These are phyloP conservation scores for Rhodosporidiobolus odoratus DNA, from an alignment of 768 basidiomycete genomes.

Conservation along the genomic window DNA sequence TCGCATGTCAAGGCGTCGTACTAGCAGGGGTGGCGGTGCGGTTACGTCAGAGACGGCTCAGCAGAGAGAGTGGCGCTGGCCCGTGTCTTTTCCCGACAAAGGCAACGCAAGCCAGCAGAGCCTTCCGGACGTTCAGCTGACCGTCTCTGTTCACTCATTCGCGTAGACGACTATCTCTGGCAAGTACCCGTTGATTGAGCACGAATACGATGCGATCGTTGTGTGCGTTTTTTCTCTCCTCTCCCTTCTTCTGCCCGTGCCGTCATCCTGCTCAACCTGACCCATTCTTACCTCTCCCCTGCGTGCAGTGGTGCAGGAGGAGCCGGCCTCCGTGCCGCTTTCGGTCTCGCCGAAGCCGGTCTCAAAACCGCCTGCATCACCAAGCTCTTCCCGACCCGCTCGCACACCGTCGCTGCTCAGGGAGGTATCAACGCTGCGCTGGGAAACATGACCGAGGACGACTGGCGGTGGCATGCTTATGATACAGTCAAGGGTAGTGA, in stretches of 20 bases:
- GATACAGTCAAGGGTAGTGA: slow-evolving; percentile 89
- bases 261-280: slow-evolving; percentile 9
- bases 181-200: slow-evolving; percentile 94
- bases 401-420: slow-evolving; percentile 95
- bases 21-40: no score
- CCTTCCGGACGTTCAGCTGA: no score
- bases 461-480: slow-evolving; percentile 55
- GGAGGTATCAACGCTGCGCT: slow-evolving; percentile 98
- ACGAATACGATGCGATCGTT: slow-evolving; percentile 97
- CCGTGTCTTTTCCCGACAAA: no score
- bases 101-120: no score
- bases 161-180: slow-evolving; percentile 48
- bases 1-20: no score
- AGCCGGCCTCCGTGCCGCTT: slow-evolving; percentile 94
- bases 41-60: no score
- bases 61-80: no score
- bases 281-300: background rate
- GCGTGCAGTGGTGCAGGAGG: slow-evolving; percentile 81
- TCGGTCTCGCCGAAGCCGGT: slow-evolving; percentile 95
- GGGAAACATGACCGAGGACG: slow-evolving; percentile 88
- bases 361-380: slow-evolving; percentile 99
- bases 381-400: slow-evolving; percentile 96
- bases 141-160: background rate
- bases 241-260: background rate
- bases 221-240: slow-evolving; percentile 55